Conservation (phyloP, 306 rosid species). For the Cucurbita pepo region DNA sequence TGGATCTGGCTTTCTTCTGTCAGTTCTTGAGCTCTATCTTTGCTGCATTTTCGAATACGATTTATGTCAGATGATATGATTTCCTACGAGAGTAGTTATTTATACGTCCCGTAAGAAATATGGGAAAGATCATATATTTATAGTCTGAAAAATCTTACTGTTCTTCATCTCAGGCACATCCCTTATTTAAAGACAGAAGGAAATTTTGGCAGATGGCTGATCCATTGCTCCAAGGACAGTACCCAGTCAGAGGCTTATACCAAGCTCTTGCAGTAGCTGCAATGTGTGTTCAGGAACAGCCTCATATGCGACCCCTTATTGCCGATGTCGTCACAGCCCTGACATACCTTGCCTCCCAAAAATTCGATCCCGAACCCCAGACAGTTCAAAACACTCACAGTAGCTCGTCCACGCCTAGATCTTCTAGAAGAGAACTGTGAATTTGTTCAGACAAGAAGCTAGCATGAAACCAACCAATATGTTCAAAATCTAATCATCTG, state of each 20-base stretch:
- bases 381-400: conserved; percentile 15
- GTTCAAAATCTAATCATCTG: neutral
- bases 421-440: conserved; percentile 27
- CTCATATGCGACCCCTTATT: conserved; percentile 40
- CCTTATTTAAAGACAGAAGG: conserved; percentile 37
- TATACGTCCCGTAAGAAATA: neutral
- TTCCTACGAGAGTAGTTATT: neutral
- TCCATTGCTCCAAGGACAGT: conserved; percentile 39
- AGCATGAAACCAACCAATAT: neutral
- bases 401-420: conserved; percentile 18
- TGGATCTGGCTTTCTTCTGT: neutral
- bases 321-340: conserved; percentile 49
- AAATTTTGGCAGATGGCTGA: conserved; percentile 37
- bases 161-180: conserved; percentile 31
- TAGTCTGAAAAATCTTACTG: neutral
- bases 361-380: conserved; percentile 19
- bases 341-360: conserved; percentile 37
- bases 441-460: conserved; percentile 3
- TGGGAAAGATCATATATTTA: neutral
- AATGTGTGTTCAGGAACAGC: conserved; percentile 52
- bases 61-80: neutral
- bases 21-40: neutral
- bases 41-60: neutral
- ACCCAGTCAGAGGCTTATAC: conserved; percentile 43
- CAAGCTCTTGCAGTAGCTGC: conserved; percentile 54